Evolutionary conservation across 257 asterid genomes (phyloP), one percentile per base, ranked within the genome.

Genomic region (Datura wrightii): DNA sequence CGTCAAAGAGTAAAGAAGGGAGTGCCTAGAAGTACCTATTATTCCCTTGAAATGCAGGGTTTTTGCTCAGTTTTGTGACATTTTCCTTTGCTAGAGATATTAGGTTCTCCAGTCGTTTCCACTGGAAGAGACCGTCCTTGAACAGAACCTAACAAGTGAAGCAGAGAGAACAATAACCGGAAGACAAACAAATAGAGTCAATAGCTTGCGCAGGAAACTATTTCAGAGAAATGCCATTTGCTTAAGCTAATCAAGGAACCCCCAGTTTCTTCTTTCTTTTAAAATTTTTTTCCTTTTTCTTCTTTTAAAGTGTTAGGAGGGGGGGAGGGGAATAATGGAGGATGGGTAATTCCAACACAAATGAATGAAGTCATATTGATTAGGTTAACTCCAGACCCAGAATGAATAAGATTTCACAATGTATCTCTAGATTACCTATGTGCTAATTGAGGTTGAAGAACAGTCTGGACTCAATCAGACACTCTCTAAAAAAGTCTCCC

Each of bases 61-160:
- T 97, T 91, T 92, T 93, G 92, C 97, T 94, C 98, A 97, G 89
- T 91, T 79, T 95, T 41, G 97, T 79, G 48, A 97, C 99, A 65
- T 97, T 97, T 90, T 97, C 98, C 90, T 97, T 97, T n/a, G 99
- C 99, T 76, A 97, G 91, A 90, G 92, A 80, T 70, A 97, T 97
- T 18, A 97, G 93, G 87, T 97, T 97, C 90, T 97, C 99, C 7
- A 97, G 97, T 52, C 98, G 93, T 90, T 97, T 97, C 99, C 99
- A 97, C 89, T 97, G 99, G 90, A 97, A 97, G 88, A 92, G 92
- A 69, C 99, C 99, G 71, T 93, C 99, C 92, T 97, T 97, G 89
- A 96, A 97, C 87, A 97, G 88, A 85, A 97, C 99, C 99, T 97
- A 90, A 60, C 65, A 88, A 84, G 85, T 86, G 82, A 86, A 85